Percentiles rank a stretch among this genome's conserved stretches.
phyloP scores from a whole-genome alignment of 495 filamentous ascomycete genomes.

The Penicillium cataractarum region DNA sequence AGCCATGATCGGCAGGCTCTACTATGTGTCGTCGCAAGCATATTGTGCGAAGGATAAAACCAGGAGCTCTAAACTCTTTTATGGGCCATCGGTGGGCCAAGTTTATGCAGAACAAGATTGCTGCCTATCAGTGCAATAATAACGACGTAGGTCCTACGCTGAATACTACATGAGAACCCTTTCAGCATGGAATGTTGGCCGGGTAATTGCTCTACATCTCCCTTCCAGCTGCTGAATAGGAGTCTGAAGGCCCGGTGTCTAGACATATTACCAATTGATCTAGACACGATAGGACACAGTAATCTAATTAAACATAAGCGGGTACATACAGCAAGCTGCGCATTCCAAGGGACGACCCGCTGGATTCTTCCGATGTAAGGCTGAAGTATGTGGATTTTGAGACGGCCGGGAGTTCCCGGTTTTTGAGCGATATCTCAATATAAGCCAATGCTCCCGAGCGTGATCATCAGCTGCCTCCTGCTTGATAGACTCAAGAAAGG shows the following conservation, averaged over 20 bases:
- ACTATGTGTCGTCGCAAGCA: constrained; percentile 21
- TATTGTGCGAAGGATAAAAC: background rate
- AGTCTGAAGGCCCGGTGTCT: background rate
- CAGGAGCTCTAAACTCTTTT: constrained; percentile 18
- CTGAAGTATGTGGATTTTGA: constrained; percentile 15
- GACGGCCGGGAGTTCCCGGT: background rate
- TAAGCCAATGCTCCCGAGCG: background rate
- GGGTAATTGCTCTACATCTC: constrained; percentile 2
- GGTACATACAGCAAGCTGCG: background rate
- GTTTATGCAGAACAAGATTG: background rate
- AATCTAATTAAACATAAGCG: background rate
- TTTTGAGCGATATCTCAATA: background rate
- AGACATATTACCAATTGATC: background rate
- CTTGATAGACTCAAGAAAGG: no score
- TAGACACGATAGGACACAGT: background rate
- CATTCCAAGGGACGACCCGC: constrained; percentile 21
- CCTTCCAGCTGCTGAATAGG: background rate
- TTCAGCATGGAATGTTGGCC: constrained; percentile 16
- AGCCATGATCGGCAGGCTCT: constrained; percentile 31
- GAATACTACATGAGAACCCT: background rate
- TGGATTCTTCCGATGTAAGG: constrained; percentile 26
- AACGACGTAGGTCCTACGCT: background rate
- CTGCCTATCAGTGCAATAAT: constrained; percentile 2
- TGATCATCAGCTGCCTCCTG: background rate
- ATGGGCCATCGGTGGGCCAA: background rate